phyloP scores from a whole-genome alignment of 1,139 yeast species.

The Blastobotrys serpentis region DNA sequence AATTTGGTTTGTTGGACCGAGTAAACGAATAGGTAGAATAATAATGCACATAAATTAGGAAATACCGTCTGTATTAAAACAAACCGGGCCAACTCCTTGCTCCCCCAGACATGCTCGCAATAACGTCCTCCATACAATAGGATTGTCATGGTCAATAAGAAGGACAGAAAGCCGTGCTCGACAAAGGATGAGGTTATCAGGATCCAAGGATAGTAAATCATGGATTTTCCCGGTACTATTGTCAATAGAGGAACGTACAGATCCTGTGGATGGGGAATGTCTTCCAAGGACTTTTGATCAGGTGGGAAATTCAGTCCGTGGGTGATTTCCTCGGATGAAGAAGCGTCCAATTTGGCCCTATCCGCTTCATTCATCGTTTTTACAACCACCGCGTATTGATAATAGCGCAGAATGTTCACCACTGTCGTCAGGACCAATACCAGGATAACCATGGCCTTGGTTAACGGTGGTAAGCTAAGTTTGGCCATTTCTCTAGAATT shows the following conservation, averaged over 20 bases:
- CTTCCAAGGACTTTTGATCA: slow-evolving; percentile 14
- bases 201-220: slow-evolving; percentile 72
- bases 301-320: slow-evolving; percentile 23
- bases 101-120: slow-evolving; percentile 57
- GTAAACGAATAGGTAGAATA: slow-evolving; percentile 18
- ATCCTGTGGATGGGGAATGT: slow-evolving; percentile 30
- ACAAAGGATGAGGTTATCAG: slow-evolving; percentile 68
- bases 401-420: slow-evolving; percentile 38
- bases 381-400: slow-evolving; percentile 29
- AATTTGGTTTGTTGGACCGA: slow-evolving; percentile 9
- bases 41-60: slow-evolving; percentile 47
- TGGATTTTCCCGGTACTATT: slow-evolving; percentile 58
- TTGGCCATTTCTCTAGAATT: slow-evolving; percentile 7
- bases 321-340: slow-evolving; percentile 16
- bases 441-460: slow-evolving; percentile 37
- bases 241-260: slow-evolving; percentile 62
- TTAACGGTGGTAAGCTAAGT: slow-evolving; percentile 42
- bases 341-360: slow-evolving; percentile 12
- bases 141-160: slow-evolving; percentile 50
- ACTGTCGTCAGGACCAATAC: slow-evolving; percentile 38
- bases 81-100: slow-evolving; percentile 58
- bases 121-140: slow-evolving; percentile 55
- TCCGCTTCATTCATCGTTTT: slow-evolving; percentile 17
- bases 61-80: slow-evolving; percentile 55
- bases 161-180: slow-evolving; percentile 56